Conservation (phyloP, 2,329 filamentous ascomycete genomes). For the Aspergillus pseudoterreus region DNA sequence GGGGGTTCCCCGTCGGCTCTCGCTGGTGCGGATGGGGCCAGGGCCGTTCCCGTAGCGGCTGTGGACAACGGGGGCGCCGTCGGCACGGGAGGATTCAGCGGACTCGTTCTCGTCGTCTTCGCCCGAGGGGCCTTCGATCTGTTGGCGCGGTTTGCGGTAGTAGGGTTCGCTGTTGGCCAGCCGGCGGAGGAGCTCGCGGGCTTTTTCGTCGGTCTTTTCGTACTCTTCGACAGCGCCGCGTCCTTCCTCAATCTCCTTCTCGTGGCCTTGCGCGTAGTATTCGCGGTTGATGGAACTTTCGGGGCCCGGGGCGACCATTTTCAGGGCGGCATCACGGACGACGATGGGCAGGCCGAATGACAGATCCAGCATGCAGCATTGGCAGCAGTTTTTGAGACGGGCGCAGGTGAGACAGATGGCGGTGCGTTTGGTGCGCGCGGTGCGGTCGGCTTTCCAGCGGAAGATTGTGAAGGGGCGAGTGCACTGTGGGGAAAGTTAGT, state of each 20-base stretch:
- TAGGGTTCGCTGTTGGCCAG: constrained; percentile 93
- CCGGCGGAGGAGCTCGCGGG: constrained; percentile 76
- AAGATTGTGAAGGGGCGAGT: constrained; percentile 96
- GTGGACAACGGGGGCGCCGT: constrained; percentile 39
- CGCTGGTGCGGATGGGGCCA: constrained; percentile 71
- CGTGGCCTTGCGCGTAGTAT: constrained; percentile 97
- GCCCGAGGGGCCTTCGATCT: constrained; percentile 57
- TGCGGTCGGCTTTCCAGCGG: constrained; percentile 88
- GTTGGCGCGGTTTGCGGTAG: constrained; percentile 74
- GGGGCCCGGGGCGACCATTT: constrained; percentile 94
- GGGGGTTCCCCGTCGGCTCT: constrained; percentile 42
- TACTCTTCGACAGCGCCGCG: constrained; percentile 82
- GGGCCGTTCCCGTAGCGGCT: constrained; percentile 46
- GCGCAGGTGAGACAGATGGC: constrained; percentile 97
- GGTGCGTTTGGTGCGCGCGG: constrained; percentile 85
- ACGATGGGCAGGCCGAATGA: constrained; percentile 94
- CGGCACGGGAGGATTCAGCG: constrained; percentile 28
- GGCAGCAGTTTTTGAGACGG: constrained; percentile 96
- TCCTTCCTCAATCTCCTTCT: constrained; percentile 91
- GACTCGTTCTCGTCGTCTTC: constrained; percentile 28
- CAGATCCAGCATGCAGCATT: constrained; percentile 97
- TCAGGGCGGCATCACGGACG: constrained; percentile 90
- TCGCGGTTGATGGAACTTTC: constrained; percentile 91
- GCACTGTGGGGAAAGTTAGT: constrained; percentile 48
- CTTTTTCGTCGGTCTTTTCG: constrained; percentile 96